phyloP scores from a whole-genome alignment of 257 asterid genomes.

The Rubia yunnanensis region DNA sequence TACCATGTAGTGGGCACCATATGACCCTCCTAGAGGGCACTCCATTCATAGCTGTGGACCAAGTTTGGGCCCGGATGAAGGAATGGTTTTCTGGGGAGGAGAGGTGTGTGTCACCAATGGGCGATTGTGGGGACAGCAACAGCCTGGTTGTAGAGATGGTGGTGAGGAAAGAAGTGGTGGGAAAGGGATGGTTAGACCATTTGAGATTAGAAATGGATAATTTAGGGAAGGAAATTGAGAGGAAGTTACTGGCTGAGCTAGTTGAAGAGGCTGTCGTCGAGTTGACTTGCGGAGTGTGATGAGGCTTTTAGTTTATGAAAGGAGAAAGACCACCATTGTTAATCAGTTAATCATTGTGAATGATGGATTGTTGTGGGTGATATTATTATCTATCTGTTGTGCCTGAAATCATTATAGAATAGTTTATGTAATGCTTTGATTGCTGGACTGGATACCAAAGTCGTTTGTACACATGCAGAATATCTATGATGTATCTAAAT shows the following conservation, averaged over 20 bases:
- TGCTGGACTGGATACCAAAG: neutral
- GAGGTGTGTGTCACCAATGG: constrained; percentile 16
- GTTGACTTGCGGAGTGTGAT: constrained; percentile 37
- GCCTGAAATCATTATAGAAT: constrained; percentile 5
- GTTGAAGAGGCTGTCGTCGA: constrained; percentile 55
- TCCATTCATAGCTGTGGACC: constrained; percentile 33
- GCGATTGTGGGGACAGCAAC: constrained; percentile 39
- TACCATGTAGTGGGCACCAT: constrained; percentile 24
- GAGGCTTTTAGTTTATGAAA: constrained; percentile 10
- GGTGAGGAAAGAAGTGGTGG: constrained; percentile 62
- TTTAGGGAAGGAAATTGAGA: constrained; percentile 58
- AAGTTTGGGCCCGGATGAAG: constrained; percentile 59
- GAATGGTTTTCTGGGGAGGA: constrained; percentile 48
- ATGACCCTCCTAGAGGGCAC: constrained; percentile 10
- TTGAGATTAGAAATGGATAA: constrained; percentile 44
- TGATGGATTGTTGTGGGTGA: constrained; percentile 20
- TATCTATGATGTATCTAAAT: neutral
- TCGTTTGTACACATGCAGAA: constrained; percentile 8
- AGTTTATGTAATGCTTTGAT: neutral
- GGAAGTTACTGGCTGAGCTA: constrained; percentile 60
- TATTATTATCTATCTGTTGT: constrained; percentile 8
- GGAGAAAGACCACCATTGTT: neutral
- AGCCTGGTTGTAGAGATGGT: constrained; percentile 54
- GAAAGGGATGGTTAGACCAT: constrained; percentile 55
- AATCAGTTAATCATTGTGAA: neutral